A percentile compares a stretch with the other conserved stretches of the same genome.
phyloP scores from a whole-genome alignment of 495 filamentous ascomycete species.

The Aspergillus carlsbadensis region DNA sequence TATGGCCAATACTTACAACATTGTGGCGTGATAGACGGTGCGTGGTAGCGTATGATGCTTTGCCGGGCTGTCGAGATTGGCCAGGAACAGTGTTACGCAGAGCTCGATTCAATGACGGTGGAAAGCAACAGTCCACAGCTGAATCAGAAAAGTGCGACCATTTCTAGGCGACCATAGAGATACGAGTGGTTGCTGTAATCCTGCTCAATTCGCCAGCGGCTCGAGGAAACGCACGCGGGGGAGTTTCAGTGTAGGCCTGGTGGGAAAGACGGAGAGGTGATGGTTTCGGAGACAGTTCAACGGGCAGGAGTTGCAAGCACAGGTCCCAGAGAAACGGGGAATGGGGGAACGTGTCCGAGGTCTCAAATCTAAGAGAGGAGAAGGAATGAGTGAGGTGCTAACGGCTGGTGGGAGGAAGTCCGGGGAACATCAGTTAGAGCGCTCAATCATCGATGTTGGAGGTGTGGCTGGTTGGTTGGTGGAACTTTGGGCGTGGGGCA shows the following conservation, averaged over 20 bases:
- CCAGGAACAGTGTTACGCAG: background rate
- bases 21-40: constrained; percentile 1
- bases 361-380: background rate
- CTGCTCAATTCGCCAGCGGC: constrained; percentile 3
- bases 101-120: background rate
- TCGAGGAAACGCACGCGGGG: background rate
- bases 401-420: background rate
- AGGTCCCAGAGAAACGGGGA: background rate
- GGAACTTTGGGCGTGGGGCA: constrained; percentile 15
- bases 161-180: background rate
- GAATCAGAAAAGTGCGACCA: background rate
- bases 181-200: background rate
- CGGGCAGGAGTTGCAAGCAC: too few relatives aligned
- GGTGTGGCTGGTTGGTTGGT: constrained; percentile 14
- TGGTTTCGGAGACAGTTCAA: background rate
- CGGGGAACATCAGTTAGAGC: background rate
- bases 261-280: background rate
- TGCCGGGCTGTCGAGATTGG: background rate
- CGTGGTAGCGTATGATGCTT: background rate
- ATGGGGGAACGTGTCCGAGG: background rate
- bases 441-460: constrained; percentile 10
- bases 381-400: background rate
- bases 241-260: background rate
- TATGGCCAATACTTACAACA: constrained; percentile 12
- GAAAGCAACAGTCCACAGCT: background rate